These are phyloP conservation scores for Skeletonema potamos DNA, from an alignment of 108 stramenopile genomes.

Conservation along the genomic window DNA sequence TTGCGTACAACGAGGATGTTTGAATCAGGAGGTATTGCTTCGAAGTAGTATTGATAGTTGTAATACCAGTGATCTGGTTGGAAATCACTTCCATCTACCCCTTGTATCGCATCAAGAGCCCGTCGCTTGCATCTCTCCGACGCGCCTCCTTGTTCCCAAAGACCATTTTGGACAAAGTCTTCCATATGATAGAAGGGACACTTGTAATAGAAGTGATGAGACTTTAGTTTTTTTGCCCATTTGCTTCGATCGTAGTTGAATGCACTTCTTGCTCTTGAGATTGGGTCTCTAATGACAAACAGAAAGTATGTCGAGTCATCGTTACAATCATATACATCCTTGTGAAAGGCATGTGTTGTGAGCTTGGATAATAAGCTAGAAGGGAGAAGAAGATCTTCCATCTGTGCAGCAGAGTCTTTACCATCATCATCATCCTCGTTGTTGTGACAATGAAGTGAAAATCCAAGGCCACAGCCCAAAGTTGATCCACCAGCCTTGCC, in stretches of 20 bases:
- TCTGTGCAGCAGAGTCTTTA: neutral
- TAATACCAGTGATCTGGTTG: neutral
- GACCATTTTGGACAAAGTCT: neutral
- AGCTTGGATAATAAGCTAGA: slow-evolving; percentile 11
- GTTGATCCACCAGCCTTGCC: slow-evolving; percentile 43
- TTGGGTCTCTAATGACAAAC: slow-evolving; percentile 31
- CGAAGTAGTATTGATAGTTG: neutral
- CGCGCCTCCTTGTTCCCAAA: neutral
- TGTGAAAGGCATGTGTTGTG: slow-evolving; percentile 35
- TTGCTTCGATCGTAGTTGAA: slow-evolving; percentile 27
- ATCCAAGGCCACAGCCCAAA: slow-evolving; percentile 34
- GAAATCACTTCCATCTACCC: neutral
- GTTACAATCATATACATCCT: slow-evolving; percentile 33
- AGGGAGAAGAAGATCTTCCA: neutral
- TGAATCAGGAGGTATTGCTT: neutral
- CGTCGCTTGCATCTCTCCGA: neutral
- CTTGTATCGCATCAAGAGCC: neutral
- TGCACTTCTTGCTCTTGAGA: slow-evolving; percentile 22
- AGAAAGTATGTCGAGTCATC: slow-evolving; percentile 27
- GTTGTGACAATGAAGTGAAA: slow-evolving; percentile 41
- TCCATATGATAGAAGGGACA: neutral
- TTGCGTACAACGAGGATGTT: neutral
- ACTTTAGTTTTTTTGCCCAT: neutral
- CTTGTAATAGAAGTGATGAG: neutral
- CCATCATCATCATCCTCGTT: neutral